Percentiles rank a stretch among this genome's conserved stretches.
phyloP scores from a whole-genome alignment of 202 grass and related monocot genomes.

The Carex sylvatica region DNA sequence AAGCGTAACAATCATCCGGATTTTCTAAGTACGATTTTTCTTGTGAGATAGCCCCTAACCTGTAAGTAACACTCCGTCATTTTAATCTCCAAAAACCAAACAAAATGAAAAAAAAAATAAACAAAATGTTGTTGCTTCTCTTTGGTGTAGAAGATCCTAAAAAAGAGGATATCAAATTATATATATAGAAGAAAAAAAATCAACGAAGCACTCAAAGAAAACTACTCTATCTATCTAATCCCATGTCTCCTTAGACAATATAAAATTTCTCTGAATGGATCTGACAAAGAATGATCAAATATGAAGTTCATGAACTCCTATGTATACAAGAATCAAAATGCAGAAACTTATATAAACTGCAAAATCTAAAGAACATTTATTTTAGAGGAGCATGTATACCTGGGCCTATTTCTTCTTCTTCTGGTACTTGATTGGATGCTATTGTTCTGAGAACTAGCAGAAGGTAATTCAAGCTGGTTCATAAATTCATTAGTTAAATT shows the following conservation, averaged over 20 bases:
- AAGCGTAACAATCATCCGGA: slow-evolving; percentile 18
- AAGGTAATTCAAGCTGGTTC: slow-evolving; percentile 14
- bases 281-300: background rate
- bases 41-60: background rate
- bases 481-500: background rate
- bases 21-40: background rate
- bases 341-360: too few species aligned
- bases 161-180: background rate
- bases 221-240: background rate
- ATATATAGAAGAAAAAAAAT: background rate
- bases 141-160: background rate
- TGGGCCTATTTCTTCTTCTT: background rate
- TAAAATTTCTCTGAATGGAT: background rate
- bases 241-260: background rate
- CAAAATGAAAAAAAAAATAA: background rate
- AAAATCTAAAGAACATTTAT: background rate
- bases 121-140: background rate
- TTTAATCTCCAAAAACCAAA: background rate
- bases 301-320: too few species aligned
- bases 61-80: background rate
- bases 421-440: background rate
- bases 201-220: background rate
- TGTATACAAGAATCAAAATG: too few species aligned
- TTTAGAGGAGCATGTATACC: background rate
- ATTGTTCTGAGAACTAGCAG: background rate